These are phyloP conservation scores for Saccharomyces uvarum DNA, from an alignment of 1,139 yeast species.

Conservation along the genomic window DNA sequence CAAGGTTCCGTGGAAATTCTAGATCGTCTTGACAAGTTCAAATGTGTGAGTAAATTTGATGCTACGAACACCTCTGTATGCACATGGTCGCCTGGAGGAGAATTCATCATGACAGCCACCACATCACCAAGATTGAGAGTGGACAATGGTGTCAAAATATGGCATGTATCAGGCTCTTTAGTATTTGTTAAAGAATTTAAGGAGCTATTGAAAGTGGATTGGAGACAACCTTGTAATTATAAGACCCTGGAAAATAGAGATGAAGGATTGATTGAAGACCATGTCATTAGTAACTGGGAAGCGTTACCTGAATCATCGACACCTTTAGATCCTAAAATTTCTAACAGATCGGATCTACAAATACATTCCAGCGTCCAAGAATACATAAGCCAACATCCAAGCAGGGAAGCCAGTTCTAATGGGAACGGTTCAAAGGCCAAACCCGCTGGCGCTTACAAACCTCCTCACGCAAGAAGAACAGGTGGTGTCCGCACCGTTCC, in stretches of 20 bases:
- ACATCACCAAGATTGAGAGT: slow-evolving; percentile 95
- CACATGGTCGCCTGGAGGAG: slow-evolving; percentile 98
- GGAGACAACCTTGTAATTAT: slow-evolving; percentile 56
- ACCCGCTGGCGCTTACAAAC: slow-evolving; percentile 72
- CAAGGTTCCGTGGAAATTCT: slow-evolving; percentile 95
- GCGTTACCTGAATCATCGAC: slow-evolving; percentile 53
- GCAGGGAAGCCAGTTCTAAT: slow-evolving; percentile 30
- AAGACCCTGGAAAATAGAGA: slow-evolving; percentile 15
- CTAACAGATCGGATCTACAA: slow-evolving; percentile 22
- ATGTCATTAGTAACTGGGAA: slow-evolving; percentile 31
- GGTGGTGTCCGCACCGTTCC: slow-evolving; percentile 35
- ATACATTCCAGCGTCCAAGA: slow-evolving; percentile 65
- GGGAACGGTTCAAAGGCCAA: slow-evolving; percentile 46
- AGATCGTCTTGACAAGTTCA: slow-evolving; percentile 83
- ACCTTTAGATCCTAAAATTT: slow-evolving; percentile 29
- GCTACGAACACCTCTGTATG: slow-evolving; percentile 93
- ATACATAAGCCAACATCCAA: slow-evolving; percentile 42
- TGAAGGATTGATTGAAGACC: slow-evolving; percentile 8
- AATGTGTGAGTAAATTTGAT: slow-evolving; percentile 71
- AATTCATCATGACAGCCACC: slow-evolving; percentile 87
- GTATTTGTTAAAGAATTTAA: slow-evolving; percentile 69
- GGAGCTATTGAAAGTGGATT: slow-evolving; percentile 72
- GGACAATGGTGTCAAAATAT: slow-evolving; percentile 86
- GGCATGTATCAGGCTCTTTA: slow-evolving; percentile 86
- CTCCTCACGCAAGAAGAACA: slow-evolving; percentile 83